These are phyloP conservation scores for Dactylella cylindrospora DNA, from an alignment of 2,329 filamentous ascomycete species.

Conservation along the genomic window DNA sequence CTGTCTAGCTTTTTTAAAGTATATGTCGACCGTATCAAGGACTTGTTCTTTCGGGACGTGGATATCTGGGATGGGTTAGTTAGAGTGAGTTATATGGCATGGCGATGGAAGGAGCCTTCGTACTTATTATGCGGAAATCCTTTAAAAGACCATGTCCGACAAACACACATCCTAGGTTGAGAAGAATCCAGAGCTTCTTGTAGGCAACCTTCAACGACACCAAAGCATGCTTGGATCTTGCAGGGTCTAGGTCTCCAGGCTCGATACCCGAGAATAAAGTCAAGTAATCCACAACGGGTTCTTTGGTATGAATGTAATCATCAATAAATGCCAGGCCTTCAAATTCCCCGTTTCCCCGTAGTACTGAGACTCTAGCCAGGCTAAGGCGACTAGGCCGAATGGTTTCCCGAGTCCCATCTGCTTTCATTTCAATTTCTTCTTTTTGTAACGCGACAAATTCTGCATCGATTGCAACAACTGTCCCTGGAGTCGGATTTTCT, in stretches of 20 bases:
- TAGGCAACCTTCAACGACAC: slow-evolving; percentile 88
- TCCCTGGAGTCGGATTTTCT: slow-evolving; percentile 70
- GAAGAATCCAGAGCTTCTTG: slow-evolving; percentile 95
- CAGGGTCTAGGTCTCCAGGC: slow-evolving; percentile 77
- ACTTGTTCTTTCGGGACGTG: slow-evolving; percentile 87
- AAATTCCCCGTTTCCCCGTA: slow-evolving; percentile 74
- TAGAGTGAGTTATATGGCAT: not conserved
- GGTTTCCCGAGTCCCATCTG: slow-evolving; percentile 86
- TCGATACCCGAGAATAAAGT: slow-evolving; percentile 93
- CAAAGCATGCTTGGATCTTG: slow-evolving; percentile 76
- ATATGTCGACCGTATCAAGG: slow-evolving; percentile 90
- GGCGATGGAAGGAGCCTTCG: slow-evolving; percentile 1
- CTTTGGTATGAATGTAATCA: slow-evolving; percentile 90
- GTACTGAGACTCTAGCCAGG: slow-evolving; percentile 86
- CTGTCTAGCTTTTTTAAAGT: slow-evolving; percentile 73
- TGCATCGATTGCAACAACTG: slow-evolving; percentile 85
- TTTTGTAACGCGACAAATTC: slow-evolving; percentile 93
- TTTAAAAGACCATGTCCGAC: slow-evolving; percentile 90
- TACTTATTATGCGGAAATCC: slow-evolving; percentile 89
- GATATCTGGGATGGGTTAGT: slow-evolving; percentile 60
- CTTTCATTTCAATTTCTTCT: slow-evolving; percentile 93
- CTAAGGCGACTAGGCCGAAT: slow-evolving; percentile 88
- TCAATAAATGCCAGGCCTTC: slow-evolving; percentile 91
- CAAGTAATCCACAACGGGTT: slow-evolving; percentile 91
- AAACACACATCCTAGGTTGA: slow-evolving; percentile 92